These are phyloP conservation scores for Monascus ruber DNA, from an alignment of 2,329 filamentous ascomycete species.

Conservation along the genomic window DNA sequence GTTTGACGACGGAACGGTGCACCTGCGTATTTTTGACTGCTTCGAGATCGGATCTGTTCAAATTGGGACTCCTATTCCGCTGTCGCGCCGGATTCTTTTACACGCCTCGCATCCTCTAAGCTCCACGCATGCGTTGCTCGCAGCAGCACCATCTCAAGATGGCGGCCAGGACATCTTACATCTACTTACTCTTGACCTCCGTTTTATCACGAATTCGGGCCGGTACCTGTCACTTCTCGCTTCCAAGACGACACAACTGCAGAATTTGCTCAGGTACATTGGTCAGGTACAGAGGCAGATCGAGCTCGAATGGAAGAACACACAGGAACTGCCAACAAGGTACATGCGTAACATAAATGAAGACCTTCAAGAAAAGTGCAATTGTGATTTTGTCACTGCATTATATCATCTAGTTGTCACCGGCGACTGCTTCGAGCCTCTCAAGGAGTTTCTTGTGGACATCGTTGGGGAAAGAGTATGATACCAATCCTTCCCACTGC, in stretches of 20 bases:
- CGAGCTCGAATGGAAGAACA: slow-evolving; percentile 69
- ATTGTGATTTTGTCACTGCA: slow-evolving; percentile 59
- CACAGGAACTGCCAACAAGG: slow-evolving; percentile 64
- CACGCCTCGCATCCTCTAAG: slow-evolving; percentile 63
- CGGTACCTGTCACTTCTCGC: slow-evolving; percentile 74
- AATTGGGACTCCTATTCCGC: slow-evolving; percentile 24
- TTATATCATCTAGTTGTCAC: slow-evolving; percentile 77
- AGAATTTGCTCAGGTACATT: slow-evolving; percentile 77
- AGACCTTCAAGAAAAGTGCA: slow-evolving; percentile 55
- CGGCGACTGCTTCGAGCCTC: slow-evolving; percentile 60
- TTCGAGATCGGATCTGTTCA: slow-evolving; percentile 59
- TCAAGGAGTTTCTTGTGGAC: slow-evolving; percentile 83
- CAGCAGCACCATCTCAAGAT: slow-evolving; percentile 22
- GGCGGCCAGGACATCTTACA: slow-evolving; percentile 36
- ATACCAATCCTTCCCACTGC: slow-evolving; percentile 1
- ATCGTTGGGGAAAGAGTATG: slow-evolving; percentile 65
- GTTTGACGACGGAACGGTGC: slow-evolving; percentile 57
- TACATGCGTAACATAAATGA: slow-evolving; percentile 70
- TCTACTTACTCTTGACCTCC: slow-evolving; percentile 69
- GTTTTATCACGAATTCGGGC: slow-evolving; percentile 62
- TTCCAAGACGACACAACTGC: slow-evolving; percentile 74
- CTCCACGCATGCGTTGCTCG: slow-evolving; percentile 67
- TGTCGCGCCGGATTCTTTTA: slow-evolving; percentile 33
- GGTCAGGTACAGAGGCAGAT: slow-evolving; percentile 71
- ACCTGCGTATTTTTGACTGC: slow-evolving; percentile 75